A percentile compares a stretch with the other conserved stretches of the same genome.
phyloP scores from a whole-genome alignment of 140 eudicot genomes.

The Stevia rebaudiana region DNA sequence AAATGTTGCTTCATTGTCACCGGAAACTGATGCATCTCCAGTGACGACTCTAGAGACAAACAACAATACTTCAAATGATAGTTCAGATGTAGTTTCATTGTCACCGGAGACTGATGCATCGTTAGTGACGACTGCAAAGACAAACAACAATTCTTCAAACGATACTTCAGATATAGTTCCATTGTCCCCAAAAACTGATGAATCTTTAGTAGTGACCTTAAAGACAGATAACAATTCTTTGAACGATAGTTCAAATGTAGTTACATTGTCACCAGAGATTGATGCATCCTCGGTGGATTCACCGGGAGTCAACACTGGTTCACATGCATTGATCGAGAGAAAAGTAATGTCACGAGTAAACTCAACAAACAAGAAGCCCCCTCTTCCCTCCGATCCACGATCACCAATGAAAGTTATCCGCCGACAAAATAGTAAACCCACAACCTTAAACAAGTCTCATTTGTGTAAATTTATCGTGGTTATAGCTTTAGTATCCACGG shows the following conservation, averaged over 20 bases:
- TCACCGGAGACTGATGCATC: background rate
- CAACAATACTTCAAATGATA: background rate
- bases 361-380: conserved; percentile 21
- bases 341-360: conserved; percentile 6
- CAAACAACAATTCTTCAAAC: background rate
- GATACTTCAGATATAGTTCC: background rate
- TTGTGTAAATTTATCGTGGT: background rate
- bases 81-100: background rate
- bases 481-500: background rate
- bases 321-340: background rate
- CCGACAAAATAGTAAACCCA: background rate
- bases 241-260: background rate
- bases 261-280: background rate
- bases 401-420: background rate
- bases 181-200: background rate
- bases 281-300: background rate
- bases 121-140: background rate
- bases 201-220: background rate
- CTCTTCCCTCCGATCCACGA: conserved; percentile 16
- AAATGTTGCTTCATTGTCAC: background rate
- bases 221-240: background rate
- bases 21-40: background rate
- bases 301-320: background rate
- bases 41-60: background rate
- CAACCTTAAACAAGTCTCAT: background rate